These are phyloP conservation scores for Stentor coeruleus DNA, from an alignment of 73 alveolate species.

Conservation along the genomic window DNA sequence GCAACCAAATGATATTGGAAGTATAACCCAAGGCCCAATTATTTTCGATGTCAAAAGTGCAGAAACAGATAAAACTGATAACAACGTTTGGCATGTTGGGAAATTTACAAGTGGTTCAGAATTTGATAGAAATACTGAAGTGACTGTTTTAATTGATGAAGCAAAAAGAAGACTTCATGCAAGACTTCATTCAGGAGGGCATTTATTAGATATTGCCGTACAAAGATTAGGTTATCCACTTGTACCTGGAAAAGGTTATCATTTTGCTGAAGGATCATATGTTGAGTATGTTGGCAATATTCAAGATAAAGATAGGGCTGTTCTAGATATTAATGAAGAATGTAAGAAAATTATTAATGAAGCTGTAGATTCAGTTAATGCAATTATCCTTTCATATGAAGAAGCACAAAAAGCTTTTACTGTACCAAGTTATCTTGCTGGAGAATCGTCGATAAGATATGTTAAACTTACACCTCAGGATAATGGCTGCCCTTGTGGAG, in stretches of 20 bases:
- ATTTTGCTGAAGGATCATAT: conserved; percentile 79
- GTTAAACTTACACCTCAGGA: conserved; percentile 67
- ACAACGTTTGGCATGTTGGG: conserved; percentile 52
- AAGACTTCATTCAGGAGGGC: conserved; percentile 89
- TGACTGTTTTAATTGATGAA: conserved; percentile 59
- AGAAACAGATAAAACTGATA: conserved; percentile 33
- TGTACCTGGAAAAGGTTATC: conserved; percentile 88
- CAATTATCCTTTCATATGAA: conserved; percentile 44
- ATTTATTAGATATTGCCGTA: conserved; percentile 80
- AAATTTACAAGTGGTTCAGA: conserved; percentile 38
- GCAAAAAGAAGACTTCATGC: conserved; percentile 63
- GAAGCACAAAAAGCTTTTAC: conserved; percentile 58
- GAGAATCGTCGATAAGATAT: conserved; percentile 56
- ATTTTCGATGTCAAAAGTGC: conserved; percentile 37
- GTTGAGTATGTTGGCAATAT: conserved; percentile 80
- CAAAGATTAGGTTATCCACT: conserved; percentile 55
- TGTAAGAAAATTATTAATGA: conserved; percentile 55
- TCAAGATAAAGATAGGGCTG: conserved; percentile 55
- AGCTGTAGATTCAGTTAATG: conserved; percentile 43
- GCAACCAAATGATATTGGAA: conserved; percentile 84
- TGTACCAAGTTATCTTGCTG: conserved; percentile 69
- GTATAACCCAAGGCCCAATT: conserved; percentile 46
- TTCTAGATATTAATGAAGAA: conserved; percentile 36
- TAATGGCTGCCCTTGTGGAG: conserved; percentile 93
- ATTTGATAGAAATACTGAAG: conserved; percentile 39